A percentile compares a stretch with the other conserved stretches of the same genome.
Conservation (phyloP, 2,329 filamentous ascomycete species). For the Beauveria australis region DNA sequence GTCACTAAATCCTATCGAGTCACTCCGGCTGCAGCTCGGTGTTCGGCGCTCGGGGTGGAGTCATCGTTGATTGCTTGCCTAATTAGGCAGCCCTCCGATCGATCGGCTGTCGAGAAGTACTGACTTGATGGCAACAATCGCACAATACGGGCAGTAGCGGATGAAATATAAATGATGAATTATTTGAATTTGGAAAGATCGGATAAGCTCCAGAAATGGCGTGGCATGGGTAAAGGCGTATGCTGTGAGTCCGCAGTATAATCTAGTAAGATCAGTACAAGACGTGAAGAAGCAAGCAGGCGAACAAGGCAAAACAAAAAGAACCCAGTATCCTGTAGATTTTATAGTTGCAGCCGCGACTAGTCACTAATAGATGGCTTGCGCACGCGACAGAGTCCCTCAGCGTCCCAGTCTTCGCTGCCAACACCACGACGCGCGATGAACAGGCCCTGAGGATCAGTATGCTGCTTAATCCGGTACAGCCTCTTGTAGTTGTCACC, state of each 20-base stretch:
- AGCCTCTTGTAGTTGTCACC: slow-evolving; percentile 27
- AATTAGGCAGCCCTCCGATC: neutral
- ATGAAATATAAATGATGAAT: too few species aligned
- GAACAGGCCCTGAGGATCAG: slow-evolving; percentile 28
- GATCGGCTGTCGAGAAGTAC: too few species aligned
- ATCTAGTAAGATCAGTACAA: too few species aligned
- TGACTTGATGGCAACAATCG: too few species aligned
- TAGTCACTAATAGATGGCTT: neutral
- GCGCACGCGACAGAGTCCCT: slow-evolving; percentile 7
- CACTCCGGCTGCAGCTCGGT: neutral
- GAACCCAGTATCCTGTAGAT: neutral
- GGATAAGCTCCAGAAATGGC: too few species aligned
- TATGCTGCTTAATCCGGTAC: slow-evolving; percentile 26
- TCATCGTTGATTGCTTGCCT: neutral
- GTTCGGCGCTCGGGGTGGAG: neutral
- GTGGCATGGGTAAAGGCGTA: too few species aligned
- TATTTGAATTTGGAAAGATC: too few species aligned
- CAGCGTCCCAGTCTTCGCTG: slow-evolving; percentile 27
- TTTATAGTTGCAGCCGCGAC: neutral
- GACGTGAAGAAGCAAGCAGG: too few species aligned
- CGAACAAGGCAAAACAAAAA: too few species aligned
- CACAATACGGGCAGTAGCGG: too few species aligned
- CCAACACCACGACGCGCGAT: slow-evolving; percentile 29
- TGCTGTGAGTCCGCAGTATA: too few species aligned
- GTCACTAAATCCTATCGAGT: neutral